phyloP scores from a whole-genome alignment of 768 basidiomycete species.

The Suillus ampliporus region DNA sequence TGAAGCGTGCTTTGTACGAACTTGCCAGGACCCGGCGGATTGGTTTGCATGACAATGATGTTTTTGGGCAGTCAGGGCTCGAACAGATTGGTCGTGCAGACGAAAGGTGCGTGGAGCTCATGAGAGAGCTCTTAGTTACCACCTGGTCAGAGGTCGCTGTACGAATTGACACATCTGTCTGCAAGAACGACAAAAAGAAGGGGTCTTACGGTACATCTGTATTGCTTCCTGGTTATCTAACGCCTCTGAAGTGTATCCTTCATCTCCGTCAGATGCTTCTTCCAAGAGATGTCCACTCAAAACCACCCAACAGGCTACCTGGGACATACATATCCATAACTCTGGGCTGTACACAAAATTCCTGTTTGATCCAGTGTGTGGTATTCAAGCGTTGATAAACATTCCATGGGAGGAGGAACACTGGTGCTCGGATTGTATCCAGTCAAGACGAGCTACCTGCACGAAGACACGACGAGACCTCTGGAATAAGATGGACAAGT shows the following conservation, averaged over 20 bases:
- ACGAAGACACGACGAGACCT: constrained; percentile 4
- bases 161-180: background rate
- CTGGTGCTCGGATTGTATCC: constrained; percentile 41
- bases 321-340: constrained; percentile 18
- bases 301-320: background rate
- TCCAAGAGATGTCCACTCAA: background rate
- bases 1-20: constrained; percentile 47
- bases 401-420: constrained; percentile 32
- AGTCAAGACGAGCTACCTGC: constrained; percentile 35
- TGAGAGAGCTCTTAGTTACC: constrained; percentile 26
- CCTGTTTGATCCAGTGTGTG: constrained; percentile 41
- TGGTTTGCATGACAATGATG: background rate
- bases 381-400: constrained; percentile 35
- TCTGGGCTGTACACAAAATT: constrained; percentile 33
- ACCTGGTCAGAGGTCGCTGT: constrained; percentile 24
- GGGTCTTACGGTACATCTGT: no score
- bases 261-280: background rate
- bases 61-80: constrained; percentile 24
- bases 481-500: constrained; percentile 3
- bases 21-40: constrained; percentile 23
- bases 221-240: no score
- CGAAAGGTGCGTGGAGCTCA: constrained; percentile 13
- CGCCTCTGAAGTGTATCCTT: no score
- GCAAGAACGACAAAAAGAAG: no score
- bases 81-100: constrained; percentile 1